Conservation (phyloP, 192 early-diverging fungal genomes). For the Linderina pennispora region DNA sequence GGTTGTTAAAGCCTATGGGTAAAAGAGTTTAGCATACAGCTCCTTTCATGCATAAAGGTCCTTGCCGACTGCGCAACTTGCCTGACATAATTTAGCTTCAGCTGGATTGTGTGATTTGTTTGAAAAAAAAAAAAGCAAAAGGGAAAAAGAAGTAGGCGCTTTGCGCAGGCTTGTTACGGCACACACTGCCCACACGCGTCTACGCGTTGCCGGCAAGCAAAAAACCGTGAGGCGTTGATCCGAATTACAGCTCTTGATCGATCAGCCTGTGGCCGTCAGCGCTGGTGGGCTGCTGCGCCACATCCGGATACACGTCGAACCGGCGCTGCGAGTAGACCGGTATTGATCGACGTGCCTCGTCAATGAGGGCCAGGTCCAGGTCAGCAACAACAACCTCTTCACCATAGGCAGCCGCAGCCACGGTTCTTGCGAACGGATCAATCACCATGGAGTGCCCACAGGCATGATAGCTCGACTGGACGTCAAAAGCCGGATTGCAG, state of each 20-base stretch:
- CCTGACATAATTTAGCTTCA: no score
- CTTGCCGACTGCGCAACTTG: no score
- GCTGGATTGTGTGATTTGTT: no score
- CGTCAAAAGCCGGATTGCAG: conserved; percentile 90
- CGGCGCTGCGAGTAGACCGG: conserved; percentile 77
- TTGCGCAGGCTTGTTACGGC: no score
- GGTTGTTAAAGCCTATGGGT: conserved; percentile 17
- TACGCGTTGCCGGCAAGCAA: background rate
- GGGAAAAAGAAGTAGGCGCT: no score
- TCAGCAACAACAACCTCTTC: conserved; percentile 80
- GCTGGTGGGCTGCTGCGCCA: conserved; percentile 18
- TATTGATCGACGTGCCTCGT: conserved; percentile 61
- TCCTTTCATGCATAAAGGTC: no score
- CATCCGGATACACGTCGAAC: conserved; percentile 87
- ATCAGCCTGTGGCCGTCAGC: no score
- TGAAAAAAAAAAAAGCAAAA: background rate
- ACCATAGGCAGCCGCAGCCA: conserved; percentile 66
- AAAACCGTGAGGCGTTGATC: background rate
- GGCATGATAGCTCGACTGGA: conserved; percentile 67
- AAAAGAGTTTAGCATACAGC: no score
- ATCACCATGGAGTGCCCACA: conserved; percentile 94
- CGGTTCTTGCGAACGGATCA: conserved; percentile 68
- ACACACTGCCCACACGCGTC: no score
- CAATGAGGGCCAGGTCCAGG: conserved; percentile 53
- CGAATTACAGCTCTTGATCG: no score